These are phyloP conservation scores for Leucocoprinus leucothites DNA, from an alignment of 768 basidiomycete genomes.

Conservation along the genomic window DNA sequence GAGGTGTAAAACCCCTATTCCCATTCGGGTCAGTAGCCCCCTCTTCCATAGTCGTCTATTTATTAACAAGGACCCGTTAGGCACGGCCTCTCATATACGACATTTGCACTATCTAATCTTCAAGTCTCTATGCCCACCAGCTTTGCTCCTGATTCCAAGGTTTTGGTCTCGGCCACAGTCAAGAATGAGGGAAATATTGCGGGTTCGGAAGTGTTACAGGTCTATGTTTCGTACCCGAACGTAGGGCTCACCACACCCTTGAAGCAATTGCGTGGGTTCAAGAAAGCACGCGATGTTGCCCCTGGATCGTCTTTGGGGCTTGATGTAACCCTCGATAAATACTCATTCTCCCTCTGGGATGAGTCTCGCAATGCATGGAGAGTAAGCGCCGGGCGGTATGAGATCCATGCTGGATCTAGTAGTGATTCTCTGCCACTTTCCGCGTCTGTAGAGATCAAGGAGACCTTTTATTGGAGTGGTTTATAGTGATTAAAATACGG, in stretches of 20 bases:
- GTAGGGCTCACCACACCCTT: conserved; percentile 50
- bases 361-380: conserved; percentile 41
- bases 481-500: conserved; percentile 22
- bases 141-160: conserved; percentile 20
- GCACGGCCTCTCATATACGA: conserved; percentile 74
- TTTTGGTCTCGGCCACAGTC: conserved; percentile 46
- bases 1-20: conserved; percentile 54
- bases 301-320: conserved; percentile 42
- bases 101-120: conserved; percentile 53
- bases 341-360: conserved; percentile 69
- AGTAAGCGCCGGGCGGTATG: conserved; percentile 48
- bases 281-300: conserved; percentile 50
- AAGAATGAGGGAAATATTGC: conserved; percentile 49
- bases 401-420: conserved; percentile 42
- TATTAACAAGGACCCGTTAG: conserved; percentile 26
- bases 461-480: conserved; percentile 27
- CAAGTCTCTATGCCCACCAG: conserved; percentile 27
- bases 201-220: conserved; percentile 65
- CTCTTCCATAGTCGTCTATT: conserved; percentile 6
- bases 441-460: conserved; percentile 20
- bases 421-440: conserved; percentile 27
- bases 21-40: conserved; percentile 54
- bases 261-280: conserved; percentile 63
- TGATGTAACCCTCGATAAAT: conserved; percentile 54
- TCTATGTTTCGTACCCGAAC: conserved; percentile 56